Evolutionary conservation across 352 stramenopile genomes (phyloP), one percentile per base, ranked within the genome.

Genomic region (Blastocystis sp.): DNA sequence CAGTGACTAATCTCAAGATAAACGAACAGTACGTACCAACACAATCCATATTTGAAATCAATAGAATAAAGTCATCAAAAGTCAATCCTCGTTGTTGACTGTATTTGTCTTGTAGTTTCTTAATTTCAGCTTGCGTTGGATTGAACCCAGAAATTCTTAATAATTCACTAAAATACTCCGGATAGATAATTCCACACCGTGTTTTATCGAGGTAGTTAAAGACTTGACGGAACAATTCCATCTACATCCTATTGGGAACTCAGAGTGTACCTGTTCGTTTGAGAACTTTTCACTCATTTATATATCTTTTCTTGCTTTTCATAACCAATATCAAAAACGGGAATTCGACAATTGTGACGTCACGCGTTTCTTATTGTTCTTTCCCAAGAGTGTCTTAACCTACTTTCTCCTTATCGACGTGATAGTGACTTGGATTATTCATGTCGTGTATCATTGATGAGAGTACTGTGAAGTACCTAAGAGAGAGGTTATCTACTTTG

Each of bases 191-290:
- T 27, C 61, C 61, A n/a, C 61, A 46, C 24, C 51, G 43, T 37
- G n/a, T 19, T 73, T 73, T 73, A n/a, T 73, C 61, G 6, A 73
- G 61, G 51, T 49, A 73, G 32, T 73, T 73, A 39, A 73, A 73
- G 9, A 73, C 61, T n/a, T 73, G 61, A 19, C 61, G 61, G 24
- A 73, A 73, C 9, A 73, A 14, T 46, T 39, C n/a, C 32, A 73
- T 73, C 61, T 73, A 19, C 12, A 12, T 21, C 27, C 9, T 52
- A 14, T 49, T 0, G 12, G 32, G 61, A 7, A 21, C 21, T 9
- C 61, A 73, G 19, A 24, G 19, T 39, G 51, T 49, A 73, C 61
- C 32, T 73, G 61, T 21, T 73, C 61, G 7, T 73, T 46, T 73
- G 61, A 49, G 61, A 73, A 73, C 32, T 39, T 73, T 46, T 73